Evolutionary conservation across 2,329 filamentous ascomycete species (phyloP).

Genomic region (Aspergillus unguis): DNA sequence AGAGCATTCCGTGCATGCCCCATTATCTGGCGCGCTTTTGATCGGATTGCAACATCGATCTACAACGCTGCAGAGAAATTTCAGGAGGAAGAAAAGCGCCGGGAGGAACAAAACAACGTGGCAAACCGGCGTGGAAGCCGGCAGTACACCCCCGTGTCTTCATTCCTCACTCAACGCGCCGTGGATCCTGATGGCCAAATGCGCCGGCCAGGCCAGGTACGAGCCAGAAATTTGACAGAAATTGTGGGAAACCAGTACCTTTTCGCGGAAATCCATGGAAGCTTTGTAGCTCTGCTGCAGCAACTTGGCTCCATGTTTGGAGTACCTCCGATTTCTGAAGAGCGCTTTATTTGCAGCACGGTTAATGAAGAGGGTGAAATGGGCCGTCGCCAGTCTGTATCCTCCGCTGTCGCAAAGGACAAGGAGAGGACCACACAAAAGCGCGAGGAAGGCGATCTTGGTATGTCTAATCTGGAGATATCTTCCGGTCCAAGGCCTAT

Average conservation of each 20-base stretch:
- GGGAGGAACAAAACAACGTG: conserved; percentile 37
- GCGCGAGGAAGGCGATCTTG: conserved; percentile 30
- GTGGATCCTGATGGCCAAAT: conserved; percentile 56
- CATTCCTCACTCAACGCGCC: conserved; percentile 55
- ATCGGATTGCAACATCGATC: conserved; percentile 53
- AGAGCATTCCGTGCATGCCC: conserved; percentile 47
- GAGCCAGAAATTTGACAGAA: conserved; percentile 56
- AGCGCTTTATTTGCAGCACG: conserved; percentile 41
- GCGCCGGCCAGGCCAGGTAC: conserved; percentile 51
- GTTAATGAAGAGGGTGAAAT: conserved; percentile 29
- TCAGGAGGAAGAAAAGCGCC: conserved; percentile 44
- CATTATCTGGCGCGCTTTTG: conserved; percentile 53
- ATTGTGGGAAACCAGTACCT: conserved; percentile 58
- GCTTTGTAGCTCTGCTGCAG: conserved; percentile 52
- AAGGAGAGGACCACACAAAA: conserved; percentile 21
- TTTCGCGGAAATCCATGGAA: conserved; percentile 55
- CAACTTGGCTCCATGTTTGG: conserved; percentile 48
- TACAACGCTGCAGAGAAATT: conserved; percentile 45
- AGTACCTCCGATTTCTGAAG: conserved; percentile 41
- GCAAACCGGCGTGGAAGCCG: conserved; percentile 28
- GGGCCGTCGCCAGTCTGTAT: conserved; percentile 21
- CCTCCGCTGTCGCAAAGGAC: conserved; percentile 20
- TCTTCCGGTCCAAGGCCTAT: conserved; percentile 38
- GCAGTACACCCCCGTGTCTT: conserved; percentile 55
- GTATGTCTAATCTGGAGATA: conserved; percentile 32